Evolutionary conservation across 495 filamentous ascomycete species (phyloP).

Genomic region (Schizothecium vesticola): DNA sequence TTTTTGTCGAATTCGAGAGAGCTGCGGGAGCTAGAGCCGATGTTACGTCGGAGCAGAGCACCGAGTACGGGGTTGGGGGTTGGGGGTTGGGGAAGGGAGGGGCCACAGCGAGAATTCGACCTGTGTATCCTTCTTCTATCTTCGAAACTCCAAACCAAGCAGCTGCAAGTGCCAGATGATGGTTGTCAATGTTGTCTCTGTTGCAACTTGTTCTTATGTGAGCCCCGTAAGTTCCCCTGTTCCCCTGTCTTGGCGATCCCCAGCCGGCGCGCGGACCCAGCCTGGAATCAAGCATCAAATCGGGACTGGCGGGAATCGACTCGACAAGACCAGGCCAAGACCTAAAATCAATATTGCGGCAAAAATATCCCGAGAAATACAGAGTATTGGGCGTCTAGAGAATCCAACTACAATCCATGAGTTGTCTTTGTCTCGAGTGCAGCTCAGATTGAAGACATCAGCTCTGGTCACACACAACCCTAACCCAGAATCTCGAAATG

Average conservation of each 20-base stretch:
- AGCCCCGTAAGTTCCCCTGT: not conserved
- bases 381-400: not conserved
- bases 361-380: not conserved
- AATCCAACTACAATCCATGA: not conserved
- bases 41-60: not conserved
- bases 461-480: not conserved
- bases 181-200: not conserved
- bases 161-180: not conserved
- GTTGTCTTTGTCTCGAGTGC: not conserved
- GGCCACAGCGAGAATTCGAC: not conserved
- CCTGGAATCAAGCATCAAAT: not conserved
- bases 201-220: not conserved
- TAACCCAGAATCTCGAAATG: not conserved
- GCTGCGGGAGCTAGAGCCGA: not conserved
- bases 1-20: not conserved
- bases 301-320: not conserved
- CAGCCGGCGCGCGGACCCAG: not conserved
- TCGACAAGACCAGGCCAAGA: not conserved
- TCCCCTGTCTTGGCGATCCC: not conserved
- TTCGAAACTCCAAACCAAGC: not conserved
- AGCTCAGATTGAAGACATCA: not conserved
- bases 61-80: not conserved
- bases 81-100: too few relatives aligned
- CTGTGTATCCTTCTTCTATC: not conserved
- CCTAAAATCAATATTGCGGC: not conserved